A percentile compares a stretch with the other conserved stretches of the same genome.
phyloP scores from a whole-genome alignment of 495 filamentous ascomycete species.

The Tuber umbilicatum region DNA sequence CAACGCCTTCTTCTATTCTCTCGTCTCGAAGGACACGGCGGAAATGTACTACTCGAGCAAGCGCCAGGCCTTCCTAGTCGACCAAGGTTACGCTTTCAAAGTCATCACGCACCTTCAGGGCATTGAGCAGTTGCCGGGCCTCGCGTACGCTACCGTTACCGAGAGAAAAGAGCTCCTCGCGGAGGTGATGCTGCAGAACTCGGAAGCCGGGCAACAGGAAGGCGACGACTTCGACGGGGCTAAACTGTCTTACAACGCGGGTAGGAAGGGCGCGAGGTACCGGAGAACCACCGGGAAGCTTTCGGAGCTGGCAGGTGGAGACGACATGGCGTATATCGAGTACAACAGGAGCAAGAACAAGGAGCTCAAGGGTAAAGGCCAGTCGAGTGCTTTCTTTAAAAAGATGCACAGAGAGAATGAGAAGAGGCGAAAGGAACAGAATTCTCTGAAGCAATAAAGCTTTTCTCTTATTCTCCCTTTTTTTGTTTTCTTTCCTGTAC shows the following conservation, averaged over 20 bases:
- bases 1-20: slow-evolving; percentile 98
- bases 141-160: slow-evolving; percentile 70
- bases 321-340: slow-evolving; percentile 96
- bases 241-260: slow-evolving; percentile 38
- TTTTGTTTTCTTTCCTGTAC: not conserved
- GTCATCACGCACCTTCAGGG: slow-evolving; percentile 95
- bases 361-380: slow-evolving; percentile 67
- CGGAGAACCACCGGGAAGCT: slow-evolving; percentile 72
- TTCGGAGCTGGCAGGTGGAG: slow-evolving; percentile 76
- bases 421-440: slow-evolving; percentile 53
- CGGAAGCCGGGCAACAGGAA: slow-evolving; percentile 67
- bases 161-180: slow-evolving; percentile 85
- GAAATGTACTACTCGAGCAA: slow-evolving; percentile 99
- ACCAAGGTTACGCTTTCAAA: slow-evolving; percentile 98
- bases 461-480: not conserved
- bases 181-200: slow-evolving; percentile 85
- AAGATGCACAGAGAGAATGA: slow-evolving; percentile 72
- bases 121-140: slow-evolving; percentile 72
- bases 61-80: slow-evolving; percentile 93
- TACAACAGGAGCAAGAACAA: slow-evolving; percentile 69
- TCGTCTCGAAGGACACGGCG: slow-evolving; percentile 92
- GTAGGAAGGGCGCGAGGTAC: slow-evolving; percentile 55
- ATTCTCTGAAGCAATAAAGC: slow-evolving; percentile 9
- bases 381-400: slow-evolving; percentile 59
- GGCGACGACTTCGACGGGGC: slow-evolving; percentile 70